Base-by-base conservation (phyloP, 2,329 filamentous ascomycete genomes). In the Blastomyces silverae region DNA sequence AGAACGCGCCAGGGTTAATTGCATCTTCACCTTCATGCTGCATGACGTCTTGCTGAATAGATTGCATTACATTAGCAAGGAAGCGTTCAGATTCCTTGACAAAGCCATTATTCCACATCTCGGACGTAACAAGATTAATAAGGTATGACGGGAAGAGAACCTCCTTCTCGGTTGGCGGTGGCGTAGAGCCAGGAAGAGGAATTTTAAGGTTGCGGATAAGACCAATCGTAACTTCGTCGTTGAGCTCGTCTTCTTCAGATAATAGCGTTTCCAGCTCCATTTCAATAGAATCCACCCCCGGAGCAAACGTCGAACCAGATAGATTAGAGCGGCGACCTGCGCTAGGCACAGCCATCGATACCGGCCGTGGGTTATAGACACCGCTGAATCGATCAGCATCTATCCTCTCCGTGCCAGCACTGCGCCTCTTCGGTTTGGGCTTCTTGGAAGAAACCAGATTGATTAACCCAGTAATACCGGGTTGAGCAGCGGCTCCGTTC, bases 31-130 rank as follows among this genome's bases (percentile, higher is more conserved):
- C 92, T 70, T 99, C 93, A 75, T 99, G 92, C 75, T 96, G 90
- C 94, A 99, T 97, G 64, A 99, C 94, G 77, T 99, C 94, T 77
- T 97, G 92, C 77, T 99, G 94, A 73, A 99, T 97, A 8, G 92
- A 96, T 79, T 97, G 94, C 94, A 99, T 99, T 69, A 99, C 94
- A 73, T 97, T 99, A 74, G 94, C 94, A 68, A 99, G 84, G 85
- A 99, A 99, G 64, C 93, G 90, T 79, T 99, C 94, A 3, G 94
- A 97, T 79, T 99, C 94, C 82, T 99, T 99, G 72, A 99, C 94
- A 75, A 97, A 99, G 58, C 94, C 94, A 73, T 99, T 99, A 82
- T 99, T 99, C 94, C 94, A 99, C 94, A 99, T 99, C 81, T 99
- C 94, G 20, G 92, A 97, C 15, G 94, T 99, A 68, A 99, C 94